phyloP scores from a whole-genome alignment of 139 green algal genomes.

The Tetraselmis chui region DNA sequence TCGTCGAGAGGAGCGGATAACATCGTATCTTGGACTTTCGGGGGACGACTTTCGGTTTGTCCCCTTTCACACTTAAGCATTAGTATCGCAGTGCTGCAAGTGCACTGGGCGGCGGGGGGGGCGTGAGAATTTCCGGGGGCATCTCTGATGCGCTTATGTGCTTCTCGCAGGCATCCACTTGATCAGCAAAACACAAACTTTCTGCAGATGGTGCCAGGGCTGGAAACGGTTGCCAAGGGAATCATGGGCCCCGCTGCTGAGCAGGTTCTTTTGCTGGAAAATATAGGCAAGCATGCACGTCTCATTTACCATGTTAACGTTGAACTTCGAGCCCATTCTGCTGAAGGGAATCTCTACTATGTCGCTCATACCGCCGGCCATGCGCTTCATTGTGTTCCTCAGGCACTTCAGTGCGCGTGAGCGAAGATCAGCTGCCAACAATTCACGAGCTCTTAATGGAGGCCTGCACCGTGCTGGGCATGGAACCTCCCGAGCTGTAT shows the following conservation, averaged over 20 bases:
- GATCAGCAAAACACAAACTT: conserved; percentile 92
- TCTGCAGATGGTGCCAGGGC: conserved; percentile 69
- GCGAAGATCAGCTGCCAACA: conserved; percentile 74
- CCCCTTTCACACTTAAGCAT: background rate
- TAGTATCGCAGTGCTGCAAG: too few relatives aligned
- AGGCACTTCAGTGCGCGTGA: conserved; percentile 58
- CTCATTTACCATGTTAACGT: too few relatives aligned
- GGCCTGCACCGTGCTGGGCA: conserved; percentile 60
- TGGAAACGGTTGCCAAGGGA: conserved; percentile 69
- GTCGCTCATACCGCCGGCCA: too few relatives aligned
- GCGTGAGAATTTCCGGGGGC: too few relatives aligned
- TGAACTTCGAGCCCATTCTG: too few relatives aligned
- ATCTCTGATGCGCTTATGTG: background rate
- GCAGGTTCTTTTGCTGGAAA: conserved; percentile 88
- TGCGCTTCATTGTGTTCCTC: too few relatives aligned
- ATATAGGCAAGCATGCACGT: conserved; percentile 51
- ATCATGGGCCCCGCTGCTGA: conserved; percentile 59
- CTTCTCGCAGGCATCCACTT: conserved; percentile 65
- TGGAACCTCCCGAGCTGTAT: conserved; percentile 84
- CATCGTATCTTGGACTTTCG: background rate
- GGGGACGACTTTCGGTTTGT: background rate
- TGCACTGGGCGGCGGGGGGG: too few relatives aligned
- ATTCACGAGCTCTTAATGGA: conserved; percentile 69
- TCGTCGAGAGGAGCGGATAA: background rate
- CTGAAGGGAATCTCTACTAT: too few relatives aligned